Conservation (phyloP, 768 basidiomycete species). For the Rubroboletus satanas region DNA sequence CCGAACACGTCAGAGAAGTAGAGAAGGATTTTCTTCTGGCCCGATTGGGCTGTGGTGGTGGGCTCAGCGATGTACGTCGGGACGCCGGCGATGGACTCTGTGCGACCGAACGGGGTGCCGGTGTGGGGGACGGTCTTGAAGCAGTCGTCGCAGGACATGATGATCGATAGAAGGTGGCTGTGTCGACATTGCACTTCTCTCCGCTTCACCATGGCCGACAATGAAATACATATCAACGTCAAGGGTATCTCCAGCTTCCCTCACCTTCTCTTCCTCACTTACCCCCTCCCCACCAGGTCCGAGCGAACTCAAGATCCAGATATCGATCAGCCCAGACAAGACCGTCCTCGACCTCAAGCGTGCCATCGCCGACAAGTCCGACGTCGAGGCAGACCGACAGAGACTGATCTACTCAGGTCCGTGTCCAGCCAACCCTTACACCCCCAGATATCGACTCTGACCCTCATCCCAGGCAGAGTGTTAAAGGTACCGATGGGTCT, state of each 20-base stretch:
- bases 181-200: constrained; percentile 2
- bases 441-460: neutral
- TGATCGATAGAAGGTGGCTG: constrained; percentile 14
- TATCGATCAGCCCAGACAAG: constrained; percentile 77
- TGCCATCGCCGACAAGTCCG: constrained; percentile 78
- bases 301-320: constrained; percentile 88
- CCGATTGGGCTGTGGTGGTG: neutral
- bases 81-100: constrained; percentile 35
- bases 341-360: constrained; percentile 89
- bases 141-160: constrained; percentile 50
- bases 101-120: constrained; percentile 42
- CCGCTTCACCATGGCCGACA: constrained; percentile 47
- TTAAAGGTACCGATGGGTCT: constrained; percentile 49
- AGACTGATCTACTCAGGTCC: constrained; percentile 88
- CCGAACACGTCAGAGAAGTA: constrained; percentile 60
- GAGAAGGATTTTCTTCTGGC: constrained; percentile 46
- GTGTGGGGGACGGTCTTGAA: constrained; percentile 48
- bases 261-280: neutral
- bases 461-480: constrained; percentile 51
- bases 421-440: constrained; percentile 19
- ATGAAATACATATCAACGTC: constrained; percentile 63
- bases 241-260: constrained; percentile 47
- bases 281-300: constrained; percentile 49
- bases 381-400: constrained; percentile 84
- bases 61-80: constrained; percentile 56